These are phyloP conservation scores for Xanthoconium separans DNA, from an alignment of 1,284 basidiomycete genomes.

Conservation along the genomic window DNA sequence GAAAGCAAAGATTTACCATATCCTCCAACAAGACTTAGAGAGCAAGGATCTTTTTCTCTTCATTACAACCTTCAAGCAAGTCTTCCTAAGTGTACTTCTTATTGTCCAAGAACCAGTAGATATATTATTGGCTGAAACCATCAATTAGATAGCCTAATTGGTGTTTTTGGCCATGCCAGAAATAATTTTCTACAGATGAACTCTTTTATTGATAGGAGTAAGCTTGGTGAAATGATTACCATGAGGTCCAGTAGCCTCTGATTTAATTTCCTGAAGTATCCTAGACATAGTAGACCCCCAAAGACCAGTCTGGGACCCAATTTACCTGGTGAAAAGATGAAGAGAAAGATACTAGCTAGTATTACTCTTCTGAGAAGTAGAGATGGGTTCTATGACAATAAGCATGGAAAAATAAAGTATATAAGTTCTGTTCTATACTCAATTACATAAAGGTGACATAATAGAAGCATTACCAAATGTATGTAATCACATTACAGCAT, in stretches of 20 bases:
- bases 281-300: neutral
- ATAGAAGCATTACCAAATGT: neutral
- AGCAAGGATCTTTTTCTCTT: too few relatives aligned
- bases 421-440: too few relatives aligned
- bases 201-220: neutral
- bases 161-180: too few relatives aligned
- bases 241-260: neutral
- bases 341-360: neutral
- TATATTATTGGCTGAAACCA: too few relatives aligned
- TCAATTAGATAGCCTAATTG: too few relatives aligned
- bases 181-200: too few relatives aligned
- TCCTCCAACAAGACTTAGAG: too few relatives aligned
- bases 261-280: neutral
- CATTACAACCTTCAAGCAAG: too few relatives aligned
- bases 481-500: neutral
- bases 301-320: neutral
- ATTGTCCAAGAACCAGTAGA: too few relatives aligned
- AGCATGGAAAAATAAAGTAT: too few relatives aligned
- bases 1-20: too few relatives aligned
- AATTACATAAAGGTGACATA: neutral
- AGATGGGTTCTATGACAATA: neutral
- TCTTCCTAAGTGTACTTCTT: too few relatives aligned
- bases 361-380: neutral
- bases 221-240: neutral
- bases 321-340: neutral